These are phyloP conservation scores for Glonium stellatum DNA, from an alignment of 495 filamentous ascomycete species.

Conservation along the genomic window DNA sequence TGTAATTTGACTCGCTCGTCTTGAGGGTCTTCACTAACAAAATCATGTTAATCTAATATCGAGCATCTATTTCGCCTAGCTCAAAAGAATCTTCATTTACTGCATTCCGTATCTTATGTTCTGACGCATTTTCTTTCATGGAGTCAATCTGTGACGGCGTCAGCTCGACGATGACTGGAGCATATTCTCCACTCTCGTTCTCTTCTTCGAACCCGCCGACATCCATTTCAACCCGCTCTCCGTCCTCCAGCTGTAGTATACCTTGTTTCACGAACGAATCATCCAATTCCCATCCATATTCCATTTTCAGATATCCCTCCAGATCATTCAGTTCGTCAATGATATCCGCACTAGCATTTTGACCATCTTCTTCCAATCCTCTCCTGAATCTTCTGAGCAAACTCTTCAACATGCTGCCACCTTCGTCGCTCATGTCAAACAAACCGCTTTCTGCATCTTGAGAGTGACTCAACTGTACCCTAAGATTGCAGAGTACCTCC, in stretches of 20 bases:
- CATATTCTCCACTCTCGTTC: constrained; percentile 80
- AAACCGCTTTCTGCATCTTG: constrained; percentile 59
- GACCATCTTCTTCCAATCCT: constrained; percentile 31
- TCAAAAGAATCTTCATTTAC: no score
- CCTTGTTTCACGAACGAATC: constrained; percentile 54
- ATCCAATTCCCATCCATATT: constrained; percentile 61
- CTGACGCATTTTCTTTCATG: no score
- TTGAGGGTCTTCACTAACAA: no score
- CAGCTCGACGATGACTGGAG: constrained; percentile 73
- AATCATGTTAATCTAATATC: no score
- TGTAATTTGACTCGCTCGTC: no score
- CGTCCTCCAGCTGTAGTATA: constrained; percentile 65
- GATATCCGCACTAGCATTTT: constrained; percentile 34
- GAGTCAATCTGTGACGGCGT: constrained; percentile 30
- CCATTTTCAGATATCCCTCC: constrained; percentile 47
- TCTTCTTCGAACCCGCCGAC: constrained; percentile 67
- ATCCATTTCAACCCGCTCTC: constrained; percentile 73
- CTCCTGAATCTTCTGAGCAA: constrained; percentile 48
- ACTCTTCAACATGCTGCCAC: constrained; percentile 48
- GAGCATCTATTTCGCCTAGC: no score
- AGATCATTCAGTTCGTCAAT: constrained; percentile 50
- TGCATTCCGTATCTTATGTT: no score
- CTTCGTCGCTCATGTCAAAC: constrained; percentile 47
- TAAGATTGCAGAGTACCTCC: constrained; percentile 54
- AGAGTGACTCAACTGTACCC: constrained; percentile 64